Evolutionary conservation across 176 grass and related monocot species (phyloP), one percentile per base, ranked within the genome.

Genomic region (Dactylis glomerata): DNA sequence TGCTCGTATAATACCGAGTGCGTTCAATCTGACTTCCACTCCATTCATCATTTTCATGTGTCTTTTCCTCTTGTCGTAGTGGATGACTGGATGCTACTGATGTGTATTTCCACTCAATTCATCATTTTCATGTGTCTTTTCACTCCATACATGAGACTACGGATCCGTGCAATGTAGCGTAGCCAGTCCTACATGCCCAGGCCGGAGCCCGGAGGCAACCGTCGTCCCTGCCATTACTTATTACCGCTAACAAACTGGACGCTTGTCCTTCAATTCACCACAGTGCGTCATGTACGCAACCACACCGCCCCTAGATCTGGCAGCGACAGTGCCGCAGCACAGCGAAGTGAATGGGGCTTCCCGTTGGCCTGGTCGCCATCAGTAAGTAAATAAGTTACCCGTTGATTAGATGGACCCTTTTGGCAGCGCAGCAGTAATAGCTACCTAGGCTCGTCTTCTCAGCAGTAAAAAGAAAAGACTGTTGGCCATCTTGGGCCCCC

Each of bases 231-330:
- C 74, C 14, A 77, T 77, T 19, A 72, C 54, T 77, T 55, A 54
- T 51, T 72, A 47, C 69, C 14, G 70, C n/a, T 7, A 12, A 36
- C 36, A 38, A 41, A 26, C 56, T 52, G 19, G 81, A 38, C 73
- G 54, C 66, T 19, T 70, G 45, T 0, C 80, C 84, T 86, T 90
- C 5, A 82, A 90, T 90, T 90, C 74, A 20, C 28, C 80, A 81
- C 69, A 67, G 79, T n/a, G 88, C 34, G 1, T 20, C 51, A 10
- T 23, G 73, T 46, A 46, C 23, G 17, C 57, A 2, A 16, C 28
- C 7, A 73, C 76, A 59, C 52, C 64, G 27, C 33, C 63, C 15
- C 73, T 67, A 79, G 84, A 83, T 65, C 65, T 65, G 65, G 78
- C 70, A 68, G 32, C 11, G 6, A 10, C 44, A 52, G 42, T 46